Conservation (phyloP, 345 rosid species). For the Raphanus sativus region DNA sequence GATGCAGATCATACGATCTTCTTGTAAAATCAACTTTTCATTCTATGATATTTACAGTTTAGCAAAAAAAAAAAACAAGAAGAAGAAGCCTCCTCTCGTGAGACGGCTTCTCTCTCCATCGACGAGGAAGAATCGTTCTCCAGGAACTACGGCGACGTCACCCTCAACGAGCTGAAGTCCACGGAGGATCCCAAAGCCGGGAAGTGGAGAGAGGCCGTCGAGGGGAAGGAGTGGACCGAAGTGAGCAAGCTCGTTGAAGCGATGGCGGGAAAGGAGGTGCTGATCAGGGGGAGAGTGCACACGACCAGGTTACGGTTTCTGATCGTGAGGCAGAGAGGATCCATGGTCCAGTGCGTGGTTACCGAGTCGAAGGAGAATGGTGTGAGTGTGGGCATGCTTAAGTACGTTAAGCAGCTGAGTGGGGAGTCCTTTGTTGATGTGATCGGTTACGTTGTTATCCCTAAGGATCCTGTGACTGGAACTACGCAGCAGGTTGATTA, state of each 20-base stretch:
- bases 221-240: neutral
- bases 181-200: neutral
- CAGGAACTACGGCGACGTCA: neutral
- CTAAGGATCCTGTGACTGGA: neutral
- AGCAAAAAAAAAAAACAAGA: constrained; percentile 30
- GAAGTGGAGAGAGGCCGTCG: neutral
- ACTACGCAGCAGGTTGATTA: neutral
- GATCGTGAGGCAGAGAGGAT: neutral
- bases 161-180: neutral
- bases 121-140: neutral
- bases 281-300: neutral
- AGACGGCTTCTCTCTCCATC: neutral
- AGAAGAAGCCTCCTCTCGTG: neutral
- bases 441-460: neutral
- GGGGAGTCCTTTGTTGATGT: neutral
- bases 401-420: neutral
- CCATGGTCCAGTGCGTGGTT: neutral
- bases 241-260: neutral
- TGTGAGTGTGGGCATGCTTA: neutral
- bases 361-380: neutral
- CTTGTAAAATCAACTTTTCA: no score
- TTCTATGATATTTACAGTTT: no score
- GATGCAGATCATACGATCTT: no score
- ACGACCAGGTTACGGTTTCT: neutral
- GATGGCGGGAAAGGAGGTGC: neutral